Conservation (phyloP, 352 stramenopile species). For the Hyaloperonospora brassicae region DNA sequence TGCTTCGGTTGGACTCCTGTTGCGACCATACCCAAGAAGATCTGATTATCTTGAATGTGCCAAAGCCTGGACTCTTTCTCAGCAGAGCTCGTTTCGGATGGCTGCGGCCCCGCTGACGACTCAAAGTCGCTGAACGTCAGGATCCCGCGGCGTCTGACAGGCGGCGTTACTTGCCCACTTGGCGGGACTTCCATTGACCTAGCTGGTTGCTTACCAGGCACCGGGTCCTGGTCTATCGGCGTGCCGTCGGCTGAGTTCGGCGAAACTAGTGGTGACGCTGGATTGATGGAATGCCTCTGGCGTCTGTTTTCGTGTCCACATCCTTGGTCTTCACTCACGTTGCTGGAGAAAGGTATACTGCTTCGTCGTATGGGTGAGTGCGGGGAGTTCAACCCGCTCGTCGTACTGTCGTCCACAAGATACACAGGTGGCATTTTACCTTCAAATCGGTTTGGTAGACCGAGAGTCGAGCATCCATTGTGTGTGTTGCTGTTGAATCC, state of each 20-base stretch:
- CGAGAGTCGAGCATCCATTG: constrained; percentile 3
- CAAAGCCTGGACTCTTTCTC: constrained; percentile 62
- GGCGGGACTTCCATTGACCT: constrained; percentile 22
- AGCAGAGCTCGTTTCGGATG: constrained; percentile 41
- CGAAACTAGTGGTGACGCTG: constrained; percentile 23
- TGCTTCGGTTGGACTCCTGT: constrained; percentile 91
- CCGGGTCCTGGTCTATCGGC: constrained; percentile 13
- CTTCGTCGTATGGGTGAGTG: constrained; percentile 19
- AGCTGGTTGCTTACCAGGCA: constrained; percentile 5
- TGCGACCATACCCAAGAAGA: constrained; percentile 96
- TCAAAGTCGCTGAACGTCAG: constrained; percentile 41
- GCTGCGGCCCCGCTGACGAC: constrained; percentile 39
- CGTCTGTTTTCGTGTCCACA: constrained; percentile 11
- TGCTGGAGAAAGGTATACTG: constrained; percentile 27
- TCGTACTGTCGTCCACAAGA: constrained; percentile 66
- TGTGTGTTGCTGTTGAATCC: constrained; percentile 14
- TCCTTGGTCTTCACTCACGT: constrained; percentile 28
- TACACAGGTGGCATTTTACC: constrained; percentile 59
- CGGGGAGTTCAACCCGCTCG: constrained; percentile 38
- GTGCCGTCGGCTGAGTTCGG: constrained; percentile 24
- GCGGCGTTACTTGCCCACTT: constrained; percentile 23
- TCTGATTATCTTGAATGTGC: constrained; percentile 92
- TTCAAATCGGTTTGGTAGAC: constrained; percentile 12
- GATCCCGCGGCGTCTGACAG: constrained; percentile 18
- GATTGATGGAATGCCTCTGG: constrained; percentile 17